A percentile compares a stretch with the other conserved stretches of the same genome.
Evolutionary conservation across 208 protist species (phyloP).

Genomic region (Acanthamoeba royreba): DNA sequence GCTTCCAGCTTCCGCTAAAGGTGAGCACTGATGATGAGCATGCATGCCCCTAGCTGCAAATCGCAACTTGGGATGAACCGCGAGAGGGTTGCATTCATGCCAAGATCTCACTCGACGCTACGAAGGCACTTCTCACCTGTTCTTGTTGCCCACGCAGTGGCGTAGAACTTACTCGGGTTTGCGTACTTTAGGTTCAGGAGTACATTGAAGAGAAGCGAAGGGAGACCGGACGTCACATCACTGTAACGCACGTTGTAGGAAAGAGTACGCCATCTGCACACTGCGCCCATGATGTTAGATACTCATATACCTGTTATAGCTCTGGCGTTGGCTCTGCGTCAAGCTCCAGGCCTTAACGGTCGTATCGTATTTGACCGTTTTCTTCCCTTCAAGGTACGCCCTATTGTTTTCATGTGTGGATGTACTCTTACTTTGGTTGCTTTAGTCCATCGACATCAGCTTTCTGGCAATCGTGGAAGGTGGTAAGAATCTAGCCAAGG

Average conservation of each 20-base stretch:
- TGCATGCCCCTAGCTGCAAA: neutral
- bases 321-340: neutral
- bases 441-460: constrained; percentile 22
- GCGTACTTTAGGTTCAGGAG: neutral
- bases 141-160: neutral
- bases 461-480: constrained; percentile 26
- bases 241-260: constrained; percentile 16
- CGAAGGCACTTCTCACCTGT: neutral
- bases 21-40: neutral
- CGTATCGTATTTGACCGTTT: constrained; percentile 24
- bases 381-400: neutral
- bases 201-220: constrained; percentile 6
- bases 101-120: constrained; percentile 28
- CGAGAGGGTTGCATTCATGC: constrained; percentile 1
- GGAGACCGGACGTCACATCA: constrained; percentile 3
- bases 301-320: neutral
- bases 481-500: constrained; percentile 37
- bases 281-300: neutral
- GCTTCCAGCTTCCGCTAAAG: neutral
- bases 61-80: neutral
- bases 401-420: neutral
- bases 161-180: neutral
- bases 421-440: neutral
- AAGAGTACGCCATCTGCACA: neutral
- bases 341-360: neutral